Base-by-base conservation (phyloP, 1,139 yeast genomes). In the Cylindricascospora bacillispora region DNA sequence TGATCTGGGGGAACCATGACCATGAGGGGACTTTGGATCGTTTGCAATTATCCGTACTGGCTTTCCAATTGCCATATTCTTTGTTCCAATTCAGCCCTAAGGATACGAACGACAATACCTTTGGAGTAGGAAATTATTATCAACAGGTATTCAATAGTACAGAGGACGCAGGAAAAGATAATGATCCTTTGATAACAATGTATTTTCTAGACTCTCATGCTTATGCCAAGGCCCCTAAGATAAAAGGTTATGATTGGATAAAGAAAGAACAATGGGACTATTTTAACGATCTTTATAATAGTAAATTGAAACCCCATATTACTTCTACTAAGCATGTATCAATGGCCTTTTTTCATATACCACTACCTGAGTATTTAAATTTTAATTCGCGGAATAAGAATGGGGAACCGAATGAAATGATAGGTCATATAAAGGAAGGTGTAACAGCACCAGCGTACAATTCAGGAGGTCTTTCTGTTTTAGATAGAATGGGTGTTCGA, bases 311-410 rank as follows among this genome's bases (percentile, higher is more conserved):
- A 24, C 16, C 15, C 13, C 53, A 11, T 40, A 49, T 26, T 13
- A 56, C 59, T 23, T 47, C 59, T 14, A 62, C 62, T 45, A 38
- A 67, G n/a, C 79, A 68, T 33, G 45, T 81, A 40, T 67, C 85
- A 12, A 74, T 89, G 85, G 94, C 93, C 1, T 86, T 86, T 46
- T 78, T 85, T 64, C 97, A 89, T 50, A 85, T 89, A 24, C 98
- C 98, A 0, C 44, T 85, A 13, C 92, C 94, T 0, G 95, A 86
- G 52, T 85, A 71, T 50, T 59, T 71, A 33, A 65, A 75, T 32
- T 36, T 58, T 12, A 40, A 49, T 13, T 48, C 59, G n/a, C 34
- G 39, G 4, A 43, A 40, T 20, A 20, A 26, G 5, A 38, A 42
- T 3, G 45, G 40, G 13, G 42, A 47, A 7, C 44, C 44, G 22